Percentiles rank a stretch among this genome's conserved stretches.
phyloP scores from a whole-genome alignment of 208 protist species.

The Porcisia deanei region DNA sequence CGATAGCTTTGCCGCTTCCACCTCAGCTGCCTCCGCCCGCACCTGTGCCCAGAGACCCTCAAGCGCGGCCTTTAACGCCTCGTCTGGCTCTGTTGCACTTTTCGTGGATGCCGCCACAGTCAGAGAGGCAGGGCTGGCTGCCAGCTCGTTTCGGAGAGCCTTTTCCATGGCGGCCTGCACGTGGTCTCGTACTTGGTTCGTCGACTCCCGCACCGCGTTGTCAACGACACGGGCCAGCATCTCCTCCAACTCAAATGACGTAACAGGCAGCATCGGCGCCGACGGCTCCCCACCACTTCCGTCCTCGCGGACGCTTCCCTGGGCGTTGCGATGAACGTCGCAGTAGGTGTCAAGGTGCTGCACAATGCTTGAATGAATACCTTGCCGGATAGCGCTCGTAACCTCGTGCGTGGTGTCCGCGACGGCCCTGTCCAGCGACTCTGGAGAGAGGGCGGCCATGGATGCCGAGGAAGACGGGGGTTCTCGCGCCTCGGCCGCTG shows the following conservation, averaged over 20 bases:
- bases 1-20: slow-evolving; percentile 31
- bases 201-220: slow-evolving; percentile 7
- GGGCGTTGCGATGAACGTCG: slow-evolving; percentile 18
- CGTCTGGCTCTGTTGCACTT: background rate
- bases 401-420: slow-evolving; percentile 6
- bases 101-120: background rate
- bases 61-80: slow-evolving; percentile 22
- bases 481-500: background rate
- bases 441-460: background rate
- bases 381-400: background rate
- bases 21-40: slow-evolving; percentile 23
- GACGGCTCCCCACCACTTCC: background rate
- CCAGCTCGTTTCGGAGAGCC: background rate
- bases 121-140: background rate
- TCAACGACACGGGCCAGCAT: slow-evolving; percentile 28
- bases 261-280: slow-evolving; percentile 29
- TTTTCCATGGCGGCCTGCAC: slow-evolving; percentile 24
- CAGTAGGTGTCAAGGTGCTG: slow-evolving; percentile 35
- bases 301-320: background rate
- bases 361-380: slow-evolving; percentile 13
- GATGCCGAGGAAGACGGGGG: background rate
- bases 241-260: slow-evolving; percentile 36
- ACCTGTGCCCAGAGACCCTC: slow-evolving; percentile 30
- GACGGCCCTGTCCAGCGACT: slow-evolving; percentile 2
- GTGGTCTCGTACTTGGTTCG: slow-evolving; percentile 11